Base-by-base conservation (phyloP, 495 filamentous ascomycete species). In the Thermothielavioides terrestris region DNA sequence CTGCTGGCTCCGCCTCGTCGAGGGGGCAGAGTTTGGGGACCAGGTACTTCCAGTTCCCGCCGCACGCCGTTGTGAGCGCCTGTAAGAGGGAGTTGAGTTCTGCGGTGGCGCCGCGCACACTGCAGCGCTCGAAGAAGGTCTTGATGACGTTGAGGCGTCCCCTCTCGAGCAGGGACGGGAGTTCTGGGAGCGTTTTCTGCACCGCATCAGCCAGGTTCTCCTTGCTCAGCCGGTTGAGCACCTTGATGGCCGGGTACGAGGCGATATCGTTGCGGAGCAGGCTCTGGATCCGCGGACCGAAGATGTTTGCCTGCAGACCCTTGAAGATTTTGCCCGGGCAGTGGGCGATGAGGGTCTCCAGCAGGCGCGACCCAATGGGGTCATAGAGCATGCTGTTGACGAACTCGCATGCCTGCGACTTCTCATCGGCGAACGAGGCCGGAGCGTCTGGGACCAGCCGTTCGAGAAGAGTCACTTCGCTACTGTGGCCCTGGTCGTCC, bases 311-410 rank as follows among this genome's bases (percentile, higher is more conserved):
- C 60, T 91, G 85, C 0, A 98, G 64, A 18, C 77, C 75, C 61
- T 95, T 95, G 76, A 97, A 97, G 17, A 86, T 74, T 59, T 87
- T 94, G 25, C 87, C 89, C 0, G 90, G 89, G 25, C 84, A 83
- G 57, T 82, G 73, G 9, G 77, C 76, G 51, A 95, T 77, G 47
- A 98, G 82, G 2, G 81, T 85, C 62, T 98, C 92, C 10, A 95
- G 76, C 4, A 98, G 74, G 26, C 89, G 83, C 5, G 89, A 95
- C 4, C 94, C 94, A 21, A 96, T 79, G 0, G 85, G 70, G 59
- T 95, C 87, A 60, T 96, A 97, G 20, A 96, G 65, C 54, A 97
- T 75, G 30, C 85, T 82, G 54, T 86, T 86, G 63, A 96, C 78
- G 62, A 96, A 96, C 8, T 73, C 68, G 21, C 62, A 67, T 9